Percentiles rank a stretch among this genome's conserved stretches.
Evolutionary conservation across 2,329 filamentous ascomycete genomes (phyloP).

Genomic region (Cladosporium sp.): DNA sequence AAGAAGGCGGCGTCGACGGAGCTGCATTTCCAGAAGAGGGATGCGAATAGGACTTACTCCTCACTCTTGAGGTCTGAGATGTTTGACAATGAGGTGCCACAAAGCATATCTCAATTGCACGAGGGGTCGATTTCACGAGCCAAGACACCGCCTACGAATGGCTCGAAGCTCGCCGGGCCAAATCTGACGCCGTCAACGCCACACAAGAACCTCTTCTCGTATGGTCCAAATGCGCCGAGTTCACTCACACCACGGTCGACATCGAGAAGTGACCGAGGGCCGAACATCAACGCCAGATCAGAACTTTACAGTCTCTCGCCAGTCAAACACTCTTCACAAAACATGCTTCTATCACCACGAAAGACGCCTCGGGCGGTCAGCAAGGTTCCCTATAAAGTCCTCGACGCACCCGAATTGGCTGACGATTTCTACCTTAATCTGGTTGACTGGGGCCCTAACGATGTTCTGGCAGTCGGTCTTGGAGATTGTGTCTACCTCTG

Average conservation of each 20-base stretch:
- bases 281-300: conserved; percentile 84
- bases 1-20: conserved; percentile 86
- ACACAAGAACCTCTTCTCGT: conserved; percentile 90
- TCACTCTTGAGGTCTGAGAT: conserved; percentile 85
- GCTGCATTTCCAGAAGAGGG: conserved; percentile 90
- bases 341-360: conserved; percentile 86
- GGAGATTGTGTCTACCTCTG: conserved; percentile 97
- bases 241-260: conserved; percentile 69
- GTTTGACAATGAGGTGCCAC: conserved; percentile 87
- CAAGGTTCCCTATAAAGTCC: conserved; percentile 96
- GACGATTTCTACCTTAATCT: conserved; percentile 98
- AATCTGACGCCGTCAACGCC: conserved; percentile 88
- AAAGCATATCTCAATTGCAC: conserved; percentile 67
- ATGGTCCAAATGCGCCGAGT: conserved; percentile 81
- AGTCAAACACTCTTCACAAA: conserved; percentile 88
- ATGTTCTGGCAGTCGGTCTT: conserved; percentile 88
- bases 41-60: conserved; percentile 92
- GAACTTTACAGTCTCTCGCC: conserved; percentile 96
- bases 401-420: conserved; percentile 92
- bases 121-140: conserved; percentile 56
- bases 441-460: conserved; percentile 96
- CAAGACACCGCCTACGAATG: conserved; percentile 73
- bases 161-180: conserved; percentile 66
- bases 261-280: conserved; percentile 75
- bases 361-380: conserved; percentile 87